Evolutionary conservation across 2,329 filamentous ascomycete species (phyloP).

Genomic region (Hypoxylon sp.): DNA sequence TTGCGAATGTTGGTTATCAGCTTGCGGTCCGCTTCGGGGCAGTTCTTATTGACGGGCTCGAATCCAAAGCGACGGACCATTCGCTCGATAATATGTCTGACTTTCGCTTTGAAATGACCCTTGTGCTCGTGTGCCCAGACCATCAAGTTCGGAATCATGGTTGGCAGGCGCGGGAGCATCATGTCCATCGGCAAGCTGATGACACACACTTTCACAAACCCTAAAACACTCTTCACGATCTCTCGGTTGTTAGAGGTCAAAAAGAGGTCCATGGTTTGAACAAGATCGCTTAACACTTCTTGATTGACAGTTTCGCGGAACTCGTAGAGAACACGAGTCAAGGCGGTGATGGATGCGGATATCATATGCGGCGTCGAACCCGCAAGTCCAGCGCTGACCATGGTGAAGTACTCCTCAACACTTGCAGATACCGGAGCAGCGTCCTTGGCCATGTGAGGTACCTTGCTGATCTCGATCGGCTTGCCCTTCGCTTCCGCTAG

Average conservation of each 20-base stretch:
- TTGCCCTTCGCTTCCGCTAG: constrained; percentile 76
- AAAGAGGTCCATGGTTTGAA: constrained; percentile 96
- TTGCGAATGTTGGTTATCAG: constrained; percentile 95
- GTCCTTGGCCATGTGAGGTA: constrained; percentile 86
- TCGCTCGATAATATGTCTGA: constrained; percentile 96
- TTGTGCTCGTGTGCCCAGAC: constrained; percentile 99
- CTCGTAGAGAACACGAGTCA: constrained; percentile 93
- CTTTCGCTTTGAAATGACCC: constrained; percentile 94
- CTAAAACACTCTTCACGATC: constrained; percentile 92
- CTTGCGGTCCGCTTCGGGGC: constrained; percentile 88
- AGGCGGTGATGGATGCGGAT: constrained; percentile 93
- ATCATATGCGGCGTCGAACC: constrained; percentile 97
- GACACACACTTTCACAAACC: constrained; percentile 96
- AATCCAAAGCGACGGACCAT: constrained; percentile 93
- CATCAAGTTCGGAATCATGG: constrained; percentile 89
- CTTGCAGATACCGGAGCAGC: constrained; percentile 81
- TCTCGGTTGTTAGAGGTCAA: constrained; percentile 96
- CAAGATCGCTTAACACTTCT: constrained; percentile 81
- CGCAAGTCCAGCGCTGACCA: constrained; percentile 95
- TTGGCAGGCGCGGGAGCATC: constrained; percentile 80
- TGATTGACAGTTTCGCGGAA: constrained; percentile 79
- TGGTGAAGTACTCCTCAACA: constrained; percentile 96
- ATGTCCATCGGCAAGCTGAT: constrained; percentile 84
- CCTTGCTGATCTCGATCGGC: constrained; percentile 84
- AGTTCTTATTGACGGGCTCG: constrained; percentile 80